These are phyloP conservation scores for Darksidea phi DNA, from an alignment of 495 filamentous ascomycete species.

Conservation along the genomic window DNA sequence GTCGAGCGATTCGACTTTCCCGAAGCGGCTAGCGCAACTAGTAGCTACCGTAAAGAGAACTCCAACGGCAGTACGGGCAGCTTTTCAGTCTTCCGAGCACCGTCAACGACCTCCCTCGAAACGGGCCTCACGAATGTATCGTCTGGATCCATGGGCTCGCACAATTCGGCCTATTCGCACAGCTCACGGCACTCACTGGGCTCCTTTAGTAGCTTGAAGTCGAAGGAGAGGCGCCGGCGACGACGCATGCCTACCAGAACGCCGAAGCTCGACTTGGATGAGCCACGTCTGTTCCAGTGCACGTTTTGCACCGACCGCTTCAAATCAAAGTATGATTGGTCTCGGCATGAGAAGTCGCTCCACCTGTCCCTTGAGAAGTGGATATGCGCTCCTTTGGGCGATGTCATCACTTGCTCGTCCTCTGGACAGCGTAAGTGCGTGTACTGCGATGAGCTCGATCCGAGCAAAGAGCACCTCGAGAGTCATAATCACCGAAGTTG, in stretches of 20 bases:
- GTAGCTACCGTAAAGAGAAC: conserved; percentile 46
- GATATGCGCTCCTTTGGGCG: conserved; percentile 71
- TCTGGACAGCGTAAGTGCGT: conserved; percentile 58
- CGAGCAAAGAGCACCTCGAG: conserved; percentile 62
- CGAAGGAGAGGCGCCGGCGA: conserved; percentile 69
- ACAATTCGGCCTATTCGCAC: conserved; percentile 60
- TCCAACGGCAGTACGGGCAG: conserved; percentile 62
- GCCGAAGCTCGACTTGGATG: conserved; percentile 29
- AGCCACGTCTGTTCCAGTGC: conserved; percentile 64
- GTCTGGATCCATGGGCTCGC: conserved; percentile 52
- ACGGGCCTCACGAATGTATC: conserved; percentile 52
- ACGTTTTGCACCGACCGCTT: conserved; percentile 83
- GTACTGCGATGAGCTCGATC: conserved; percentile 63
- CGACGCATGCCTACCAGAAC: conserved; percentile 56
- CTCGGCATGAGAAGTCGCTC: conserved; percentile 76
- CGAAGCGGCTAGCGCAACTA: conserved; percentile 25
- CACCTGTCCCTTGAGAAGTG: conserved; percentile 76
- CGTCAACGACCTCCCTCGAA: conserved; percentile 70
- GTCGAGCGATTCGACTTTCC: conserved; percentile 54
- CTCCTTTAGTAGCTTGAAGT: conserved; percentile 52
- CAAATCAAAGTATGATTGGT: conserved; percentile 82
- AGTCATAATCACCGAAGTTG: conserved; percentile 70
- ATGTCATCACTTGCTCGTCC: conserved; percentile 47
- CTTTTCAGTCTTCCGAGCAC: conserved; percentile 54
- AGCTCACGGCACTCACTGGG: conserved; percentile 65